Percentiles rank a stretch among this genome's conserved stretches.
Evolutionary conservation across 2,329 filamentous ascomycete genomes (phyloP).

Genomic region (Aspergillus fumigatus): DNA sequence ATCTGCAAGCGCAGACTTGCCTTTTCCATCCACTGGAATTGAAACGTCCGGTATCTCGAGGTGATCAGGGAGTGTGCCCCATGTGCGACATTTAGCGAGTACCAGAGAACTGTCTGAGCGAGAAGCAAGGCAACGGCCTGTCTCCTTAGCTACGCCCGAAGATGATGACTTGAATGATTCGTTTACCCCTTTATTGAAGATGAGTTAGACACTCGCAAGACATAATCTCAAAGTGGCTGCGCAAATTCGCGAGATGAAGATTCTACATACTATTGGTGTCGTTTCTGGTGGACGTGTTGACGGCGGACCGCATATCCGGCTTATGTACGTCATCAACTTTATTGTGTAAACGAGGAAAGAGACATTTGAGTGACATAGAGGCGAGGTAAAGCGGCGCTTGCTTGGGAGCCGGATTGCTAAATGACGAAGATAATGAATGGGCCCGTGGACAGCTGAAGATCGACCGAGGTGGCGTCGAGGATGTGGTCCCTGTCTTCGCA

Average conservation of each 20-base stretch:
- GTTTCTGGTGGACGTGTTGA: background rate
- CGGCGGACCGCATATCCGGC: background rate
- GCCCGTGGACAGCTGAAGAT: background rate
- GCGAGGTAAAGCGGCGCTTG: background rate
- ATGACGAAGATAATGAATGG: constrained; percentile 33
- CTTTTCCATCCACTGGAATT: background rate
- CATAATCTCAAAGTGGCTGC: background rate
- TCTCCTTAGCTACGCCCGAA: background rate
- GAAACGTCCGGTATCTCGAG: background rate
- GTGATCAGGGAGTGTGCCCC: background rate
- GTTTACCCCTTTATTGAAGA: background rate
- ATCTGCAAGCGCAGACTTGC: constrained; percentile 40
- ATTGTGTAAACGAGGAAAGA: background rate
- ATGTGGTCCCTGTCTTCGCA: background rate
- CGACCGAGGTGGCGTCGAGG: background rate
- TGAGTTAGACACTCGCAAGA: background rate
- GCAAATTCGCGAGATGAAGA: background rate
- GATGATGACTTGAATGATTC: background rate
- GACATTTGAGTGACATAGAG: background rate
- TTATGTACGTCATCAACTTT: background rate
- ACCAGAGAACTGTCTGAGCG: background rate
- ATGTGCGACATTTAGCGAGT: background rate
- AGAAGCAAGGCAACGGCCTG: background rate
- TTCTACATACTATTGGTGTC: background rate
- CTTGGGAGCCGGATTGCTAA: background rate